Evolutionary conservation across 2,329 filamentous ascomycete species (phyloP), one percentile per base, ranked within the genome.

Genomic region (Xylariaceae sp.): DNA sequence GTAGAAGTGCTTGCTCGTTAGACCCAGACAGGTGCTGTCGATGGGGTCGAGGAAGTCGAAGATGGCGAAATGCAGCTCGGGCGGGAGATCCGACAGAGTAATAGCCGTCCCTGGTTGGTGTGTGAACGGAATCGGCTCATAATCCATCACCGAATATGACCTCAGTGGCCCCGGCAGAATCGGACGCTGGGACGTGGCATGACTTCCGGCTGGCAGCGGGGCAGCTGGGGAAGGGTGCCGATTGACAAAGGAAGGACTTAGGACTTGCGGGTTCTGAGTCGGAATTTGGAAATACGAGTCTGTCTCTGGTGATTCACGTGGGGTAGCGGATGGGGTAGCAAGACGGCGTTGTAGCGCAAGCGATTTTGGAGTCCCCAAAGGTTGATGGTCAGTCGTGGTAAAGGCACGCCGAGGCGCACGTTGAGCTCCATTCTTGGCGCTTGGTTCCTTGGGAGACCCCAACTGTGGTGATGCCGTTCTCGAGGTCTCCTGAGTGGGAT

Each of bases 21-120:
- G 77, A 14, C 83, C 85, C 40, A 88, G 74, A 67, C 84, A 87
- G 40, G 81, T 82, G 65, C 83, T 82, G 71, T 88, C 85, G 60
- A 88, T 86, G 47, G 82, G 82, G 71, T 88, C 85, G 55, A 88
- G 79, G 61, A 82, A 81, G 69, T 85, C 83, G 65, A 86, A 84
- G 60, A 88, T 77, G 58, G 78, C 74, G 60, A 81, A 85, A 70
- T 86, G 84, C 10, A 88, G 74, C 70, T 88, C 85, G 0, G 79
- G 70, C 14, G 85, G 84, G 2, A 88, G 76, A 50, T 83, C 78
- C 40, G 76, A 66, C 7, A 87, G 72, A 16, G 75, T 75, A 46
- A 82, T 72, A 51, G 72, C 72, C 47, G 73, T 65, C 5, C 80
- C 78, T 1, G 79, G 79, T 48, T 71, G 74, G 48, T 82, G 80